phyloP scores from a whole-genome alignment of 345 rosid genomes.

The Linum trigynum region DNA sequence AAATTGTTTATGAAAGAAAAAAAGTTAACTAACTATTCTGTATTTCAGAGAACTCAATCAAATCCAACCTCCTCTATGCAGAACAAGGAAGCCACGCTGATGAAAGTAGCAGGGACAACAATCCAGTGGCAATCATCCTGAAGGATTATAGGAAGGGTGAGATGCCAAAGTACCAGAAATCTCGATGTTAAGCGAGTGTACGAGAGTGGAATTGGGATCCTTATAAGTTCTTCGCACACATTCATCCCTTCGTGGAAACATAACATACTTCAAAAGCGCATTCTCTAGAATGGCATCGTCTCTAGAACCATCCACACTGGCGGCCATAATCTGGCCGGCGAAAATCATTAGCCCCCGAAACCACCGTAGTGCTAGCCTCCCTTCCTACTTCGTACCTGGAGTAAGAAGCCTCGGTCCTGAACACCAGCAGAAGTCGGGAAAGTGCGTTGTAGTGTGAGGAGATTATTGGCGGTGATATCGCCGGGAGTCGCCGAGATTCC shows the following conservation, averaged over 20 bases:
- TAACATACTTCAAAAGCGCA: slow-evolving; percentile 53
- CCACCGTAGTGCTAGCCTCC: slow-evolving; percentile 70
- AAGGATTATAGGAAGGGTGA: slow-evolving; percentile 84
- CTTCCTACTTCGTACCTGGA: slow-evolving; percentile 80
- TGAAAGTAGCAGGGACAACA: slow-evolving; percentile 88
- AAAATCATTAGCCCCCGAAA: slow-evolving; percentile 68
- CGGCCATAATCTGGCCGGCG: slow-evolving; percentile 49
- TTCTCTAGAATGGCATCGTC: slow-evolving; percentile 35
- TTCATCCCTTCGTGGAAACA: slow-evolving; percentile 81
- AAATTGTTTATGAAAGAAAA: neutral
- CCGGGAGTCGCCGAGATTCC: neutral
- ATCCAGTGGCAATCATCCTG: slow-evolving; percentile 99
- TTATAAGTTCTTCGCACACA: slow-evolving; percentile 76
- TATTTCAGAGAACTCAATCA: no score
- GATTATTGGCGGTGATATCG: slow-evolving; percentile 36
- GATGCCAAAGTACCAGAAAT: slow-evolving; percentile 92
- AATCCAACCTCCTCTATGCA: slow-evolving; percentile 75
- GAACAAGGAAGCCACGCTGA: slow-evolving; percentile 92
- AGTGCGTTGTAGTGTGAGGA: slow-evolving; percentile 15
- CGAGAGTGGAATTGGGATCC: slow-evolving; percentile 84
- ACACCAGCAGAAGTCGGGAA: slow-evolving; percentile 53
- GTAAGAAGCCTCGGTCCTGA: slow-evolving; percentile 91
- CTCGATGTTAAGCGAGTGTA: slow-evolving; percentile 92
- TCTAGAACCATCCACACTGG: slow-evolving; percentile 26
- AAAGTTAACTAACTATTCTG: no score